Evolutionary conservation across 1,284 basidiomycete species (phyloP).

Genomic region (Pseudozyma sp.): DNA sequence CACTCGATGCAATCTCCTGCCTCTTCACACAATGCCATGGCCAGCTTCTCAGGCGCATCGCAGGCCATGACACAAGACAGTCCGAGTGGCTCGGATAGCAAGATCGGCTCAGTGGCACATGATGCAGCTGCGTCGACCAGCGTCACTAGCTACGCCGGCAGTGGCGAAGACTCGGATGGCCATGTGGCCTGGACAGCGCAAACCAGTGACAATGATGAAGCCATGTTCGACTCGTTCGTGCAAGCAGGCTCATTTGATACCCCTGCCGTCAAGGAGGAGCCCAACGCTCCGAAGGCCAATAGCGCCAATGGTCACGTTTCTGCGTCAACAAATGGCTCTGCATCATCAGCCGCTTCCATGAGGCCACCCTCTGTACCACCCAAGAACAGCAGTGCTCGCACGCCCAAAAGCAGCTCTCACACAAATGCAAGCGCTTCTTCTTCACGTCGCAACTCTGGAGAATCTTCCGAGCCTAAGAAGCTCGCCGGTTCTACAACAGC

Average conservation of each 20-base stretch:
- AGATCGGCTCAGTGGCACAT: slow-evolving; percentile 30
- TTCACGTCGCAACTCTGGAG: slow-evolving; percentile 52
- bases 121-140: slow-evolving; percentile 18
- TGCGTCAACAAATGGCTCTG: slow-evolving; percentile 35
- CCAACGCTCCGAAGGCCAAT: slow-evolving; percentile 11
- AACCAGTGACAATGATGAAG: slow-evolving; percentile 53
- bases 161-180: slow-evolving; percentile 48
- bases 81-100: slow-evolving; percentile 43
- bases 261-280: slow-evolving; percentile 25
- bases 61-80: slow-evolving; percentile 39
- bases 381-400: slow-evolving; percentile 8
- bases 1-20: slow-evolving; percentile 44
- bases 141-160: slow-evolving; percentile 34
- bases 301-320: slow-evolving; percentile 27
- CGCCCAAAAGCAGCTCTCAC: slow-evolving; percentile 7
- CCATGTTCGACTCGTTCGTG: slow-evolving; percentile 64
- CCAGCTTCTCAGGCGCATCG: slow-evolving; percentile 30
- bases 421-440: slow-evolving; percentile 34
- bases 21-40: slow-evolving; percentile 39
- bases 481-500: slow-evolving; percentile 19
- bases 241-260: slow-evolving; percentile 58
- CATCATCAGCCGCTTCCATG: slow-evolving; percentile 22
- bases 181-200: slow-evolving; percentile 37
- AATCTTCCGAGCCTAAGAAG: slow-evolving; percentile 41
- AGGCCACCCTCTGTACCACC: slow-evolving; percentile 32